These are phyloP conservation scores for Corrigiola litoralis DNA, from an alignment of 179 eudicot species.

Conservation along the genomic window DNA sequence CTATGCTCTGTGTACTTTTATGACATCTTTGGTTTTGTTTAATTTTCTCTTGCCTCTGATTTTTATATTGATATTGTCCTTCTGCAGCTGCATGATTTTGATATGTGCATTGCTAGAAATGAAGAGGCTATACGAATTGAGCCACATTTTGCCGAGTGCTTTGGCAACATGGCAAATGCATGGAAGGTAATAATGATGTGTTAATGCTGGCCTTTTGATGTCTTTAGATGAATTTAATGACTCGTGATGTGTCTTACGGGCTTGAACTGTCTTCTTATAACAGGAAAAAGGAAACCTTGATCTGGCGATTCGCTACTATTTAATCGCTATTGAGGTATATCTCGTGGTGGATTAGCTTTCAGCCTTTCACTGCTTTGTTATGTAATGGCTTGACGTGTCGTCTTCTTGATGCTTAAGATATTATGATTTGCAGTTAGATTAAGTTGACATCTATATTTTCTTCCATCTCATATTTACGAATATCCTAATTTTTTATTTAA, in stretches of 20 bases:
- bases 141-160: constrained; percentile 91
- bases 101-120: constrained; percentile 77
- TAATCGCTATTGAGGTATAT: constrained; percentile 84
- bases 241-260: background rate
- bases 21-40: background rate
- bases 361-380: background rate
- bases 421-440: no score
- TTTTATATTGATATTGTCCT: background rate
- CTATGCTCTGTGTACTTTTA: constrained; percentile 4
- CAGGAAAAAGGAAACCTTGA: constrained; percentile 96
- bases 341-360: background rate
- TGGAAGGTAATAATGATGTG: constrained; percentile 69
- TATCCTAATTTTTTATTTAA: no score
- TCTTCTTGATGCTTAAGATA: no score
- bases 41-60: background rate
- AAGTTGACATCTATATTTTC: no score
- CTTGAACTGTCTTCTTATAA: background rate
- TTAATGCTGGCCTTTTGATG: background rate
- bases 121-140: constrained; percentile 90
- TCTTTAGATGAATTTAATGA: background rate
- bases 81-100: constrained; percentile 84
- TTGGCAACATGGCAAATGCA: constrained; percentile 97
- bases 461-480: no score
- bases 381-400: background rate
- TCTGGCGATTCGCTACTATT: constrained; percentile 83